Evolutionary conservation across 495 filamentous ascomycete genomes (phyloP).

Genomic region (Cercophora scortea): DNA sequence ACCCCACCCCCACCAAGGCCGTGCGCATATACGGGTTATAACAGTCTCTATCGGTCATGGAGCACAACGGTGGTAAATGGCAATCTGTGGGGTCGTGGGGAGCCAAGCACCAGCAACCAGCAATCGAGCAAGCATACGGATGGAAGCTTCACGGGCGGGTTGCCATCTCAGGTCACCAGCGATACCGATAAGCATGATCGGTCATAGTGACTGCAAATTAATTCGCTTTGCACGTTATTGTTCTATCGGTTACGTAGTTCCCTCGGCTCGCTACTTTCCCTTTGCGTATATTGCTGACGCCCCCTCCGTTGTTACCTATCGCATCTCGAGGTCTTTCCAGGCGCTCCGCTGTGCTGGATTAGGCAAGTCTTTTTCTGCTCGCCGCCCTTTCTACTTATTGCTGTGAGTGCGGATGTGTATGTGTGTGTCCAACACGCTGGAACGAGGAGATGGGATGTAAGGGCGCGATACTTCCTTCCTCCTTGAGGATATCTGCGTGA

Average conservation of each 20-base stretch:
- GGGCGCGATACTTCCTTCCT: too few relatives aligned
- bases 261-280: not conserved
- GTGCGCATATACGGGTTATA: too few relatives aligned
- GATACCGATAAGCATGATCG: conserved; percentile 12
- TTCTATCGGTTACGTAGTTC: too few relatives aligned
- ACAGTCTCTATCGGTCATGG: too few relatives aligned
- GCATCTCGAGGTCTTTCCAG: not conserved
- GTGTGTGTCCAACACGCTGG: too few relatives aligned
- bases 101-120: not conserved
- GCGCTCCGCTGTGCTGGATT: conserved; percentile 7
- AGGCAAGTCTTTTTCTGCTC: conserved; percentile 8
- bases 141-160: not conserved
- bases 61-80: not conserved
- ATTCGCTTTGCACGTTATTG: not conserved
- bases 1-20: too few relatives aligned
- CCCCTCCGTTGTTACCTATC: not conserved
- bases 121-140: not conserved
- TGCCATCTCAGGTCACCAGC: conserved; percentile 2
- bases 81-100: not conserved
- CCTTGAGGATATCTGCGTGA: too few relatives aligned
- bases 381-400: too few relatives aligned
- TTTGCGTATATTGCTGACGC: conserved; percentile 6
- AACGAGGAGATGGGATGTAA: too few relatives aligned
- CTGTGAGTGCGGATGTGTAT: too few relatives aligned
- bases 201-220: conserved; percentile 11